These are phyloP conservation scores for Berkeleyomyces basicola DNA, from an alignment of 2,329 filamentous ascomycete species.

Conservation along the genomic window DNA sequence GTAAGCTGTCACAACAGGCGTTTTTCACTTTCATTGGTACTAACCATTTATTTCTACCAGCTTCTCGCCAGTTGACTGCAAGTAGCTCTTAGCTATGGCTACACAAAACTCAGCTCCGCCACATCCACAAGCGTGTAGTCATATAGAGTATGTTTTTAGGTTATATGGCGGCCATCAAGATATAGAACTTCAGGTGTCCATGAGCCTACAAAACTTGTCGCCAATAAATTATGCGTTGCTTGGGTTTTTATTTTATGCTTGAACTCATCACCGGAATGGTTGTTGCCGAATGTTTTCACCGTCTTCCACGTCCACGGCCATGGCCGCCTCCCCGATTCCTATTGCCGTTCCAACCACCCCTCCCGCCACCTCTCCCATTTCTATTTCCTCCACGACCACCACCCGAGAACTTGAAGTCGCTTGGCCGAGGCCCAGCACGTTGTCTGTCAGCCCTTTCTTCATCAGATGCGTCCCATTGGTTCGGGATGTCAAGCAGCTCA, in stretches of 20 bases:
- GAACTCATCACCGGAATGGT: not conserved
- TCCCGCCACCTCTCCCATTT: slow-evolving; percentile 21
- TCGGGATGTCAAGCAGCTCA: slow-evolving; percentile 55
- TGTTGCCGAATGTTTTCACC: not conserved
- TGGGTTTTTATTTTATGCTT: too few relatives aligned
- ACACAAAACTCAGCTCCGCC: too few relatives aligned
- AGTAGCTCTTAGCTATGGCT: not conserved
- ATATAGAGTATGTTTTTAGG: too few relatives aligned
- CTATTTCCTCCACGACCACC: slow-evolving; percentile 24
- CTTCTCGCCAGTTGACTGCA: not conserved
- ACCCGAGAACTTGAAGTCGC: slow-evolving; percentile 18
- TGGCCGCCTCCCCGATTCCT: slow-evolving; percentile 19
- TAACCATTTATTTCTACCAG: not conserved
- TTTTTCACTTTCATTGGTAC: not conserved
- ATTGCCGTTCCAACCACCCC: slow-evolving; percentile 21
- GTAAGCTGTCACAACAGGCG: slow-evolving; percentile 18
- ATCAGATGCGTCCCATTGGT: slow-evolving; percentile 56
- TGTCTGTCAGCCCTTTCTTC: slow-evolving; percentile 50
- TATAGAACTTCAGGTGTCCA: too few relatives aligned
- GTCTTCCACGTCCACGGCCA: not conserved
- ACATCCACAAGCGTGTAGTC: too few relatives aligned
- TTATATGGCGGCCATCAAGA: too few relatives aligned
- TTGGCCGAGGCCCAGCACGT: slow-evolving; percentile 25
- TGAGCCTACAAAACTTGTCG: too few relatives aligned
- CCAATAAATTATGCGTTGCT: too few relatives aligned